Conservation (phyloP, 2,329 filamentous ascomycete genomes). For the Aureobasidium sp. region DNA sequence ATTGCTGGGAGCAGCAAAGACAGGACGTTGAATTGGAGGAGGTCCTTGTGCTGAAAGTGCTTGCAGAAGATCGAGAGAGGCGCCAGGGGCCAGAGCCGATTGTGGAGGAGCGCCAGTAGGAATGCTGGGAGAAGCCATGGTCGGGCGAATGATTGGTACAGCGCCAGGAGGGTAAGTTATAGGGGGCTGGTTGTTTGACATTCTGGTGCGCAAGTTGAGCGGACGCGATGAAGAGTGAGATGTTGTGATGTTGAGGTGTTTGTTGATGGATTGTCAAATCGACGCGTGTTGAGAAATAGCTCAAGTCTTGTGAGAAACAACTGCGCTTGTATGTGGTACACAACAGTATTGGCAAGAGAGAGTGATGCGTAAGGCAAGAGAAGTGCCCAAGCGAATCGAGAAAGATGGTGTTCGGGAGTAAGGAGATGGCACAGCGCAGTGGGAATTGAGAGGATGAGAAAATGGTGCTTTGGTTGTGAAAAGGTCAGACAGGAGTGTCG, state of each 20-base stretch:
- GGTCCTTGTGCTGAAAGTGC: background rate
- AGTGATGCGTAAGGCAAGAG: too few species aligned
- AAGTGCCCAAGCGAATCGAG: too few species aligned
- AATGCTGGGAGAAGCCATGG: background rate
- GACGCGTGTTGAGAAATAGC: too few species aligned
- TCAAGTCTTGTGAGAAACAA: too few species aligned
- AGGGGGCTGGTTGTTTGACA: background rate
- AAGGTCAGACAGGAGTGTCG: too few species aligned
- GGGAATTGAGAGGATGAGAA: too few species aligned
- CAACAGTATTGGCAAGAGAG: too few species aligned
- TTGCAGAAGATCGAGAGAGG: background rate
- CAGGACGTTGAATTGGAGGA: background rate
- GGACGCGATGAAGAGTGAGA: too few species aligned
- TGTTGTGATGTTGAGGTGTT: background rate
- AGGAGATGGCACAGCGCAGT: too few species aligned
- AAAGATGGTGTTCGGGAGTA: too few species aligned
- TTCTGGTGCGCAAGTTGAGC: background rate
- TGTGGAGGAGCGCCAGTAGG: background rate
- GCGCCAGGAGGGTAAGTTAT: background rate
- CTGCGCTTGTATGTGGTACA: too few species aligned
- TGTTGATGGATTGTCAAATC: background rate
- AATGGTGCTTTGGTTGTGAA: too few species aligned
- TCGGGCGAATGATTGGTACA: background rate
- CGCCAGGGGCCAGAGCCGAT: background rate
- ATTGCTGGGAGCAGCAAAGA: background rate